Evolutionary conservation across 352 stramenopile species (phyloP).

Genomic region (Phytophthora vignae): DNA sequence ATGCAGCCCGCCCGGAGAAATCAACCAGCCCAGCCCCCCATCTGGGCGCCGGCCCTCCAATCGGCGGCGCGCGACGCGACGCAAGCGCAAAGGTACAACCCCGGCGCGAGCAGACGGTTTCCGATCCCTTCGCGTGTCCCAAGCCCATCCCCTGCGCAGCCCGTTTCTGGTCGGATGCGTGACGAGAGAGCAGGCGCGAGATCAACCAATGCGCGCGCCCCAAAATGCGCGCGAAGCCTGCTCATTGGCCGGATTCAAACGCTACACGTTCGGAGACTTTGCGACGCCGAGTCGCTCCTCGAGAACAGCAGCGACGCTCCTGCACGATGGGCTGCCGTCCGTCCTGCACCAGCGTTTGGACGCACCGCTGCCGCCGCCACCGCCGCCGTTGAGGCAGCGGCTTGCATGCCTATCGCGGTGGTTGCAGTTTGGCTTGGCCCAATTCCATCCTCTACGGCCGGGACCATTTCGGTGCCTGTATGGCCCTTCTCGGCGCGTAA

Average conservation of each 20-base stretch:
- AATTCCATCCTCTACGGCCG: background rate
- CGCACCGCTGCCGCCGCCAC: background rate
- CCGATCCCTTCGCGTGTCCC: constrained; percentile 42
- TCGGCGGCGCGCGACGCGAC: constrained; percentile 15
- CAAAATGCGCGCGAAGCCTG: background rate
- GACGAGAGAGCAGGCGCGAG: constrained; percentile 35
- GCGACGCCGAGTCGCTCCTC: constrained; percentile 17
- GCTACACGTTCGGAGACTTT: no score
- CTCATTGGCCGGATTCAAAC: constrained; percentile 27
- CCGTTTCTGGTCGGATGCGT: constrained; percentile 37
- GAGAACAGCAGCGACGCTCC: constrained; percentile 33
- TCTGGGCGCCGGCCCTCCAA: constrained; percentile 13
- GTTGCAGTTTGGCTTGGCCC: constrained; percentile 3
- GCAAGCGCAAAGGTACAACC: constrained; percentile 31
- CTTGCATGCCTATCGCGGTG: background rate
- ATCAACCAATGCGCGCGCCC: constrained; percentile 37
- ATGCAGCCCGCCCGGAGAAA: background rate
- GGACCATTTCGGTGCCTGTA: constrained; percentile 1
- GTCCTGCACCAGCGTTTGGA: constrained; percentile 13
- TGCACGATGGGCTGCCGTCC: constrained; percentile 12
- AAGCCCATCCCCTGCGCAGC: constrained; percentile 26
- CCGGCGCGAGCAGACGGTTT: constrained; percentile 6
- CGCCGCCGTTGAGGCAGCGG: background rate
- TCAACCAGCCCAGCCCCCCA: background rate
- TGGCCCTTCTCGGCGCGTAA: constrained; percentile 15